Evolutionary conservation across 2,329 filamentous ascomycete species (phyloP), one percentile per base, ranked within the genome.

Genomic region (Apiospora aurea): DNA sequence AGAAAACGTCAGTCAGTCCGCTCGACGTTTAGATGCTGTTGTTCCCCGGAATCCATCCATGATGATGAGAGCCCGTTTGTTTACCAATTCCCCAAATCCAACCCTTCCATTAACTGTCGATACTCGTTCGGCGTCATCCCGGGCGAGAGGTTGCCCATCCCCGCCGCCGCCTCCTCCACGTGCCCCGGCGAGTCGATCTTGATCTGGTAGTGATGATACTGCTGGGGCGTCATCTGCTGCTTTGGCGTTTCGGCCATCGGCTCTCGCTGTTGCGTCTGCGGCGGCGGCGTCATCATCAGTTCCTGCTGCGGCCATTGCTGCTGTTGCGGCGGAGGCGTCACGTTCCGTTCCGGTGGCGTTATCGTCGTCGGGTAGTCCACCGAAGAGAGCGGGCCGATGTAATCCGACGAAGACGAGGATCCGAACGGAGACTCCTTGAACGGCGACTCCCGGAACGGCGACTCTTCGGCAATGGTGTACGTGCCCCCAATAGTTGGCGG

Each of bases 391-490:
- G 8, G 41, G 41, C 41, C 41, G 10, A 43, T 43, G 14, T 57
- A 57, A 14, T 57, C 26, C 11, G 51, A 57, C 24, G 51, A 57
- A 14, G 51, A 57, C 29, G 24, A 34, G 10, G 57, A 64, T 7
- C 29, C 29, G 18, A 64, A 64, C 57, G 57, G 57, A 26, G 67
- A 49, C 43, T 69, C 67, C 44, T 69, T 44, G 16, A 38, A 38
- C 34, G 34, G 34, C 5, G 34, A 38, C 34, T 38, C 34, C 34
- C 34, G 34, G 34, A 38, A 38, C 57, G 57, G 57, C 44, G 67
- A 49, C 43, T 69, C 67, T 26, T 69, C 67, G 16, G 44, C 67
- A 16, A 69, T 49, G 0, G 67, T 69, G 16, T 69, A 69, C 24
- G 44, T 69, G 16, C 46, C 21, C 4, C 57, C 57, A n/a, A 21